Base-by-base conservation (phyloP, 495 filamentous ascomycete genomes). In the Cairneyella variabilis region DNA sequence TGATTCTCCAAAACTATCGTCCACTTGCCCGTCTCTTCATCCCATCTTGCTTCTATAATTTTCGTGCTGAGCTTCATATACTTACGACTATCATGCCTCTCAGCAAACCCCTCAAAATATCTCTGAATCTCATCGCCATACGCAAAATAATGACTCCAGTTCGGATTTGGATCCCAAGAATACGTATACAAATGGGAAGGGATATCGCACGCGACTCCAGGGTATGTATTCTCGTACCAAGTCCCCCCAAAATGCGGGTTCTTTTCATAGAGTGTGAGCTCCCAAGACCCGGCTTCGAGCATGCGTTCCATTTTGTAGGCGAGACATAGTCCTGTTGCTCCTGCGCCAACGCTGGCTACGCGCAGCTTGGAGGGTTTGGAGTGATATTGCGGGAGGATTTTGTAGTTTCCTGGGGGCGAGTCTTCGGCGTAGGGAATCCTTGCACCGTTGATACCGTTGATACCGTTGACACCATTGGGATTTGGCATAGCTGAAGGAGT, bases 211-310 rank as follows among this genome's bases (percentile, higher is more conserved):
- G 66, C 64, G 55, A 73, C 76, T 22, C 77, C 77, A 0, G 77
- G 77, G 48, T 83, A 83, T 12, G 70, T 68, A 58, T 82, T 83
- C 62, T 82, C 79, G 52, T 73, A 71, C 79, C 79, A 83, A 2
- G 79, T 83, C 9, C 79, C 79, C 10, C 76, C 79, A 51, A 81
- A 71, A 47, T 85, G 85, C 0, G 65, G 62, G 58, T 91, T 91
- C 75, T 90, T 91, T 64, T 92, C 88, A 66, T 88, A 91, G 34
- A 89, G 74, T 27, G 77, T 73, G n/a, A 85, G 69, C 11, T 85
- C 77, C 44, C 44, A 48, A 48, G 44, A 28, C 25, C 44, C 44
- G 45, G 70, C 66, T 37, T 61, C 50, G 49, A 71, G 62, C 10
- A 61, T 57, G n/a, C 32, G 16, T 12, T 47, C 32, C 27, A 47